Evolutionary conservation across 306 rosid species (phyloP), one percentile per base, ranked within the genome.

Genomic region (Ormosia emarginata): DNA sequence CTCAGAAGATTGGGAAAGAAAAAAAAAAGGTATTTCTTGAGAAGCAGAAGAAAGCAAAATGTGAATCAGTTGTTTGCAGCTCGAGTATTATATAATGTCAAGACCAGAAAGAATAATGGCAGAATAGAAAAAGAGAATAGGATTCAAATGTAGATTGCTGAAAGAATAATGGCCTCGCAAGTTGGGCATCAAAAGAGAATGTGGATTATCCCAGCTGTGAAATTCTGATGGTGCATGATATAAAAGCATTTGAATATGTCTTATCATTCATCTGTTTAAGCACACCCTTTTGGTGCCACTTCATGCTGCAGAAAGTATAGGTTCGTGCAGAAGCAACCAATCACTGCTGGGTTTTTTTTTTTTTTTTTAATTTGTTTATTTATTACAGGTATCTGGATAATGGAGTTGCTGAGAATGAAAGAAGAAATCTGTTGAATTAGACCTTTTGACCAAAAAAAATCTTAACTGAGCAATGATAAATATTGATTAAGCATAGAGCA

Each of bases 61-160:
- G 13, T 37, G 13, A 34, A 12, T 18, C 40, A 52, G 39, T 47
- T 70, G 59, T 68, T 75, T 47, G 47, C 55, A 8, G 63, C 41
- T 53, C 46, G 74, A 59, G 8, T 55, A 34, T 63, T 82, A 37
- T 78, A 73, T 75, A 47, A 63, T 13, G 13, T 24, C n/a, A 67
- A 68, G 9, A 57, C 13, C 8, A 47, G 72, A 69, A 74, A 81
- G 67, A 59, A n/a, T n/a, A 82, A n/a, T 75, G 64, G 67, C 72
- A 70, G 10, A 33, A 69, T 71, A 77, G 32, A 74, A 63, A 30
- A 78, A 15, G 66, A 78, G 95, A 91, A 88, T 81, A 83, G 32
- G 93, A 88, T 91, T 91, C 91, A 2, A 39, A 71, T 81, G 55
- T 66, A 15, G 73, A 84, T 82, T 72, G 57, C 53, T 49, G 66